Base-by-base conservation (phyloP, 768 basidiomycete genomes). In the Leucosporidium scottii region DNA sequence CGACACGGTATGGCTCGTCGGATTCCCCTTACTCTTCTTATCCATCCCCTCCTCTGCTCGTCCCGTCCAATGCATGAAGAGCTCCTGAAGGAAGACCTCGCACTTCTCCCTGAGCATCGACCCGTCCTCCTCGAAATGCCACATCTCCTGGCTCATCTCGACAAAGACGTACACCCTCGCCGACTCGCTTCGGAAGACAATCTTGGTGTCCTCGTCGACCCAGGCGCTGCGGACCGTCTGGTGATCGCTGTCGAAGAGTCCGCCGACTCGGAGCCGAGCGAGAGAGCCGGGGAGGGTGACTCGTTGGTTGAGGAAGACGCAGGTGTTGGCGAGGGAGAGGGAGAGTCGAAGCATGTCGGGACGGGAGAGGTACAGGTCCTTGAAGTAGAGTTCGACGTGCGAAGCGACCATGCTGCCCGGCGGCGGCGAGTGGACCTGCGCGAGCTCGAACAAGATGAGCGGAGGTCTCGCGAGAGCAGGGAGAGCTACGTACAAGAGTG, bases 341-440 rank as follows among this genome's bases (percentile, higher is more conserved):
- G 86, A 87, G 12, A 97, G 82, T 58, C 92, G 82, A 91, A 93
- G 97, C 92, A 96, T 94, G 73, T 97, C 96, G 68, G 89, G 91
- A 56, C 96, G 85, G 21, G 93, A 94, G 21, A 74, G 70, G 70
- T 68, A 66, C 31, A 63, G 15, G 76, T 96, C 93, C 70, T 90
- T 89, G 75, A 98, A 98, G 56, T 86, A 86, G 65, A 98, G 83
- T 75, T 98, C 94, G 59, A 98, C 83, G 75, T 87, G 87, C 68
- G 89, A 86, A 1, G 89, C 90, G 30, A 80, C 83, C 67, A 84
- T 83, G 48, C 79, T 78, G 2, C 49, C 53, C 17, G 59, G 74
- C 25, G 73, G 67, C 71, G 68, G 69, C 54, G 62, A 66, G 21
- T 25, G 63, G 56, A 63, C 64, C 64, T 73, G 70, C 21, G 10